Percentiles rank a stretch among this genome's conserved stretches.
Conservation (phyloP, 2,329 filamentous ascomycete species). For the Dactylellina cionopaga region DNA sequence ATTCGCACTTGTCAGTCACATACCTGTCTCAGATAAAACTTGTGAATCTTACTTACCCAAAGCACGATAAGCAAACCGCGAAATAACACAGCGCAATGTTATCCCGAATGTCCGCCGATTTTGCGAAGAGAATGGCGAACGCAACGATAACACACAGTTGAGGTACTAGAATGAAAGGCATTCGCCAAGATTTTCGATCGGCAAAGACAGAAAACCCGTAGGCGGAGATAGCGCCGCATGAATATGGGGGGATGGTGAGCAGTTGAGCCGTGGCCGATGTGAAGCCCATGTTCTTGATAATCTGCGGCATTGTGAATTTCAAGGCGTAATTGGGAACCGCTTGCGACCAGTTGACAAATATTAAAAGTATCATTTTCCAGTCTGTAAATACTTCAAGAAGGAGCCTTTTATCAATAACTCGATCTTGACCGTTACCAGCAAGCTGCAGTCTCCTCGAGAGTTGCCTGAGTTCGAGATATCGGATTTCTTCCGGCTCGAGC, state of each 20-base stretch:
- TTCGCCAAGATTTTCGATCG: slow-evolving; percentile 61
- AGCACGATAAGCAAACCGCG: slow-evolving; percentile 62
- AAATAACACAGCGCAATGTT: slow-evolving; percentile 64
- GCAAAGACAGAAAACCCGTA: slow-evolving; percentile 60
- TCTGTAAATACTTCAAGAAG: slow-evolving; percentile 63
- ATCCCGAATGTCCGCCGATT: slow-evolving; percentile 60
- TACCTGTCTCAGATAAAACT: slow-evolving; percentile 46
- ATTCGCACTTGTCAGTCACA: slow-evolving; percentile 52
- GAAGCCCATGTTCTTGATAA: slow-evolving; percentile 62
- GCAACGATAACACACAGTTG: slow-evolving; percentile 60
- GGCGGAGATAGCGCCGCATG: slow-evolving; percentile 59
- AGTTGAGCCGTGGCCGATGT: slow-evolving; percentile 59
- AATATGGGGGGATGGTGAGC: slow-evolving; percentile 60
- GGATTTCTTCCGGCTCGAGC: slow-evolving; percentile 62
- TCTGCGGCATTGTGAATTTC: slow-evolving; percentile 59
- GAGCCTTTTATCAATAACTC: slow-evolving; percentile 59
- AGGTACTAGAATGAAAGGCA: slow-evolving; percentile 61
- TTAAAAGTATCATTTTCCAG: slow-evolving; percentile 62
- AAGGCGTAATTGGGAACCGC: slow-evolving; percentile 60
- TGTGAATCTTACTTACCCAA: slow-evolving; percentile 54
- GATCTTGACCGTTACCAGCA: slow-evolving; percentile 52
- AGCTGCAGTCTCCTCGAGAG: slow-evolving; percentile 57
- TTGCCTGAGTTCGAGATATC: slow-evolving; percentile 61
- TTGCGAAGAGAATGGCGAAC: slow-evolving; percentile 60
- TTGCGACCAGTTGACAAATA: slow-evolving; percentile 63